A percentile compares a stretch with the other conserved stretches of the same genome.
These are phyloP conservation scores for Ogataea trehalophila DNA, from an alignment of 805 yeast genomes.

Conservation along the genomic window DNA sequence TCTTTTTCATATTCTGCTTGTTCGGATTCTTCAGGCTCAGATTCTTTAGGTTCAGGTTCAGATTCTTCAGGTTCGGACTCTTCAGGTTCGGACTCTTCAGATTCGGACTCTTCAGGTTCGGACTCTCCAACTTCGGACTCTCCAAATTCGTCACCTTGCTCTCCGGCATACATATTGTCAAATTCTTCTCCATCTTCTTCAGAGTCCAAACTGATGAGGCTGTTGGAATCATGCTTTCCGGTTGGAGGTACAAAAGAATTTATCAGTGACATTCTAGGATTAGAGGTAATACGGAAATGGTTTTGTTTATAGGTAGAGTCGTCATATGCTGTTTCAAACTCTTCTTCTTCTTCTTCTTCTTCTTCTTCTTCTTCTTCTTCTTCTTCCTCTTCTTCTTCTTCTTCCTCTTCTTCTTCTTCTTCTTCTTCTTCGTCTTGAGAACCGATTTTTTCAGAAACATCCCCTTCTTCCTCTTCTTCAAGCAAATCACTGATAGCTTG, in stretches of 20 bases:
- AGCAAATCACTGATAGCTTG: neutral
- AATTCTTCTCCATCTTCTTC: slow-evolving; percentile 6
- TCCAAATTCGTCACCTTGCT: slow-evolving; percentile 6
- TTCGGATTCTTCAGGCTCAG: slow-evolving; percentile 9
- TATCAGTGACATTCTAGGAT: too few relatives aligned
- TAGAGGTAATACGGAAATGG: too few relatives aligned
- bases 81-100: slow-evolving; percentile 3
- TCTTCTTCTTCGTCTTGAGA: slow-evolving; percentile 1
- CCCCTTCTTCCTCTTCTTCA: slow-evolving; percentile 8
- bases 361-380: too few relatives aligned
- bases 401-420: too few relatives aligned
- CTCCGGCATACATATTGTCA: neutral
- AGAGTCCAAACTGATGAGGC: slow-evolving; percentile 12
- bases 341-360: too few relatives aligned
- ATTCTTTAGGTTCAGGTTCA: slow-evolving; percentile 6
- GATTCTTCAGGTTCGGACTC: slow-evolving; percentile 2
- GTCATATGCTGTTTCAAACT: too few relatives aligned
- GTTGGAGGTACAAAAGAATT: too few relatives aligned
- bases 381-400: too few relatives aligned
- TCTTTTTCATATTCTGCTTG: slow-evolving; percentile 2
- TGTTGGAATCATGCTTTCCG: neutral
- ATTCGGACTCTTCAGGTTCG: slow-evolving; percentile 4
- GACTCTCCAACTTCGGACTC: slow-evolving; percentile 5
- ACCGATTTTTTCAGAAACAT: neutral
- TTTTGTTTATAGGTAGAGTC: too few relatives aligned